Percentiles rank a stretch among this genome's conserved stretches.
Conservation (phyloP, 208 protist genomes). For the Trichomonas vaginalis region DNA sequence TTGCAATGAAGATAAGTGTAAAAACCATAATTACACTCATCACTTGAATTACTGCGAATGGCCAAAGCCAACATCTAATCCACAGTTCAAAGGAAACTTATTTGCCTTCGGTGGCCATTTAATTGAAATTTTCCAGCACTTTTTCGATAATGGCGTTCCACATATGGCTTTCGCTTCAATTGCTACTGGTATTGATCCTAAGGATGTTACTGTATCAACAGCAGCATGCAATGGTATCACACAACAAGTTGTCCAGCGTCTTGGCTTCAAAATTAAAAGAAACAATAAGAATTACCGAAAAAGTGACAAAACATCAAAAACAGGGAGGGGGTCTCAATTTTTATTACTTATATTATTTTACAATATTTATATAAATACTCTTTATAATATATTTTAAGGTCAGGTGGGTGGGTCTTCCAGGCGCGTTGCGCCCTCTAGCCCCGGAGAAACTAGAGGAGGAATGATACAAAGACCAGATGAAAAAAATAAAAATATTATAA, state of each 20-base stretch:
- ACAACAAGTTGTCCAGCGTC: not conserved
- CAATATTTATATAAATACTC: too few relatives aligned
- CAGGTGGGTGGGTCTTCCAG: too few relatives aligned
- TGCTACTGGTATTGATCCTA: not conserved
- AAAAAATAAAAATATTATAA: too few relatives aligned
- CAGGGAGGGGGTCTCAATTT: too few relatives aligned
- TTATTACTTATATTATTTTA: too few relatives aligned
- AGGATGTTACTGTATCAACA: not conserved
- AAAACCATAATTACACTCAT: not conserved
- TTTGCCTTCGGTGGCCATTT: not conserved
- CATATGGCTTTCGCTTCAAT: not conserved
- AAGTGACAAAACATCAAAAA: too few relatives aligned
- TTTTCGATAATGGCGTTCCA: not conserved
- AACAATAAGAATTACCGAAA: too few relatives aligned
- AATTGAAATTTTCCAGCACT: not conserved
- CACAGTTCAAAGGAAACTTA: not conserved
- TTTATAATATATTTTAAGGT: too few relatives aligned
- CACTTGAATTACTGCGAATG: not conserved
- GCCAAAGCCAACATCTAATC: not conserved
- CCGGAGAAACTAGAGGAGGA: too few relatives aligned
- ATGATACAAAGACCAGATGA: too few relatives aligned
- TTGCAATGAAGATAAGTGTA: not conserved
- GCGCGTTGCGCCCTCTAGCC: too few relatives aligned
- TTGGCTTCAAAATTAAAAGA: not conserved
- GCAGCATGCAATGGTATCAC: too few relatives aligned